Evolutionary conservation across 2,329 filamentous ascomycete genomes (phyloP), one percentile per base, ranked within the genome.

Genomic region (Pseudocercospora vitis): DNA sequence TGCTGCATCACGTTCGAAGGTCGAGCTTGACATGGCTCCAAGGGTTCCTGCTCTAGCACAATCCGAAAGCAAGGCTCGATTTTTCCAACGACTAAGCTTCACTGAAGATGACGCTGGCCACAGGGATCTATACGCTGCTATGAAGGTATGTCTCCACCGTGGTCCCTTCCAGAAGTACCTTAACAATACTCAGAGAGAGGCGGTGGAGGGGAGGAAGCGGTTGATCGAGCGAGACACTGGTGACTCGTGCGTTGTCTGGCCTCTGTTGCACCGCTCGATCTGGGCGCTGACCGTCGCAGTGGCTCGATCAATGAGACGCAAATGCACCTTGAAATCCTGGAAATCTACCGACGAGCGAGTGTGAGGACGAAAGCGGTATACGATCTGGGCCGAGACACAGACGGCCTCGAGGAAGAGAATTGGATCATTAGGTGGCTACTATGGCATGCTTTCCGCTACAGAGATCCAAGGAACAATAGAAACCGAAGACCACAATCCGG

Each of bases 401-500:
- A 71, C 35, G 68, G 68, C 4, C 66, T 70, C 6, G 71, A 70
- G 33, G 72, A 76, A 57, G 72, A 74, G 55, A 79, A 78, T 50
- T 78, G 76, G 76, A 73, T 78, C 31, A 75, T 76, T 12, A 68
- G 73, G 11, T 79, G 76, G 76, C 71, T 74, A 51, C 66, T 78
- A 3, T 79, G 76, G 76, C 76, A 78, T 60, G 74, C 74, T 49
- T 77, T 77, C 55, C 72, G 75, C 16, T 75, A 73, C 53, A 63
- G 69, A 24, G 70, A 58, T 40, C 50, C 55, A 31, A 50, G 56
- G 24, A 58, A 58, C 50, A 58, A 58, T 8, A 47, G 55, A 33
- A 54, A 48, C 21, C 33, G 48, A 23, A 37, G 28, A 48, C 39
- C 40, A 26, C 28, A 45, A 9, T 14, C 14, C 18, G 21, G 16